A percentile compares a stretch with the other conserved stretches of the same genome.
phyloP scores from a whole-genome alignment of 495 filamentous ascomycete species.

The Parmelia sp. region DNA sequence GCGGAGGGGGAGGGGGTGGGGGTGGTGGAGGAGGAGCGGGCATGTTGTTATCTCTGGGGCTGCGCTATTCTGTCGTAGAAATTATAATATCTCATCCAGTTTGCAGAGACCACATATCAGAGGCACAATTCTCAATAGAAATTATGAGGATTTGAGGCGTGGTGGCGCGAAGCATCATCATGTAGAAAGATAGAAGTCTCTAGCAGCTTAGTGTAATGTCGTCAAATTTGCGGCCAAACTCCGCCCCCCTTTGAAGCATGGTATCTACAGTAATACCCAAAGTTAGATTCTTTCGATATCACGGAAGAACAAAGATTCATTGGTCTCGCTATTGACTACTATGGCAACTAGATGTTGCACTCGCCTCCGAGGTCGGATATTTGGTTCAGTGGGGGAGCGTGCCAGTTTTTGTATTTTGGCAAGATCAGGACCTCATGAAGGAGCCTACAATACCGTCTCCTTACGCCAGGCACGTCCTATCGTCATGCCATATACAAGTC shows the following conservation, averaged over 20 bases:
- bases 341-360: slow-evolving; percentile 12
- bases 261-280: background rate
- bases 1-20: slow-evolving; percentile 57
- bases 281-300: background rate
- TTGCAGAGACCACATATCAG: background rate
- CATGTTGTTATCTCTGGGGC: slow-evolving; percentile 37
- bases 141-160: background rate
- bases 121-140: background rate
- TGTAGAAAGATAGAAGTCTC: background rate
- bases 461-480: background rate
- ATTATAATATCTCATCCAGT: background rate
- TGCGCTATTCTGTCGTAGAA: background rate
- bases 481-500: background rate
- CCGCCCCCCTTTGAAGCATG: slow-evolving; percentile 3
- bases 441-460: background rate
- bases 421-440: slow-evolving; percentile 5
- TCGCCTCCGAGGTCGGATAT: slow-evolving; percentile 4
- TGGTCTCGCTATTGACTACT: background rate
- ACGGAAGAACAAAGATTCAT: background rate
- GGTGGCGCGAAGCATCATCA: background rate
- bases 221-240: slow-evolving; percentile 7
- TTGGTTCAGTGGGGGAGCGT: slow-evolving; percentile 5
- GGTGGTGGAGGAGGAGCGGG: slow-evolving; percentile 51
- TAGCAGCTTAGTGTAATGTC: slow-evolving; percentile 3
- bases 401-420: slow-evolving; percentile 4